A percentile compares a stretch with the other conserved stretches of the same genome.
Conservation (phyloP, 306 rosid genomes). For the Fragaria vesca region DNA sequence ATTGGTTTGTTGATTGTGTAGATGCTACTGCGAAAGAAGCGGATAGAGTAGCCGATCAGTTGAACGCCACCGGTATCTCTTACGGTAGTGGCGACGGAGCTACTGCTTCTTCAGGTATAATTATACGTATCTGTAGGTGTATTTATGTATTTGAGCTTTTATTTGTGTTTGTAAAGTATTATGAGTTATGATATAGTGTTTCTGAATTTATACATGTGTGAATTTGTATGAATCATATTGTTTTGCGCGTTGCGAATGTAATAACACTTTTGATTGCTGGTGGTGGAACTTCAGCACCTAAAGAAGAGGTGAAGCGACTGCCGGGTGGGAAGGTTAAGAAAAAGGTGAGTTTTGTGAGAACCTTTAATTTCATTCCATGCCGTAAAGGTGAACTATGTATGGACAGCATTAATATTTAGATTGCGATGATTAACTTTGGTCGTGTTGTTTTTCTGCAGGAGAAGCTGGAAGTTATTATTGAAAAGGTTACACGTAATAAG, state of each 20-base stretch:
- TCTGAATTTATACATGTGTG: slow-evolving; percentile 5
- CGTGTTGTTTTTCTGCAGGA: slow-evolving; percentile 52
- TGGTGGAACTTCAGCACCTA: slow-evolving; percentile 46
- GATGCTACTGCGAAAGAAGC: slow-evolving; percentile 67
- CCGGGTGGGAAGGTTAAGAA: slow-evolving; percentile 99
- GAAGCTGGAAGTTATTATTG: slow-evolving; percentile 85
- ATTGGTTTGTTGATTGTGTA: slow-evolving; percentile 20
- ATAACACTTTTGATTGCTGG: not conserved
- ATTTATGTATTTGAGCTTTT: not conserved
- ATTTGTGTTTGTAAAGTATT: not conserved
- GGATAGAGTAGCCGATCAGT: slow-evolving; percentile 65
- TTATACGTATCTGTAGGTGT: not conserved
- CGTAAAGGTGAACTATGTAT: not conserved
- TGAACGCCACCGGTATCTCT: slow-evolving; percentile 62
- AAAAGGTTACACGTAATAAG: slow-evolving; percentile 90
- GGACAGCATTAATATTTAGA: not conserved
- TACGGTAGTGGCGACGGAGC: slow-evolving; percentile 66
- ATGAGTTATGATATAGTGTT: not conserved
- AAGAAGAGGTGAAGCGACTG: slow-evolving; percentile 92
- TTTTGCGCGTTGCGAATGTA: slow-evolving; percentile 1
- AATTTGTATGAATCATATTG: not conserved
- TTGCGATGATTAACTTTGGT: slow-evolving; percentile 19
- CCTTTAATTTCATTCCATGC: not conserved
- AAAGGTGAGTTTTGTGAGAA: slow-evolving; percentile 46
- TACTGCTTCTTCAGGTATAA: slow-evolving; percentile 81